These are phyloP conservation scores for Aegilops speltoides DNA, from an alignment of 176 grass and related monocot species.

Conservation along the genomic window DNA sequence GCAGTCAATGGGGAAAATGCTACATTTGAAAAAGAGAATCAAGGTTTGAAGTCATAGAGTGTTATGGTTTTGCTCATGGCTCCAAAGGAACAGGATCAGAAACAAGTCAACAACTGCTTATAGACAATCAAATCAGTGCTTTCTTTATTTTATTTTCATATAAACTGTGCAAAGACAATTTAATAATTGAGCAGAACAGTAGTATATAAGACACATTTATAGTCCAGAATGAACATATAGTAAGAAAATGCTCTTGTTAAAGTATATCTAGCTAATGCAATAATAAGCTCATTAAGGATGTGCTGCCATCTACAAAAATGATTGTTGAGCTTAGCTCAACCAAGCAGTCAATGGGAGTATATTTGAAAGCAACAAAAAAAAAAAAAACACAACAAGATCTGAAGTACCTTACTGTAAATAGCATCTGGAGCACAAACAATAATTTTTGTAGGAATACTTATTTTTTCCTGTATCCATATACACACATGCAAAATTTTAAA, in stretches of 20 bases:
- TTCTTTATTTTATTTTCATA: conserved; percentile 5
- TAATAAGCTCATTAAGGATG: background rate
- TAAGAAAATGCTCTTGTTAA: background rate
- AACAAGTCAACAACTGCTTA: conserved; percentile 28
- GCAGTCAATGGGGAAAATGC: background rate
- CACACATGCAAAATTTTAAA: background rate
- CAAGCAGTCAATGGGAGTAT: background rate
- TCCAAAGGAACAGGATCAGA: conserved; percentile 46
- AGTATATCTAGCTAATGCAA: background rate
- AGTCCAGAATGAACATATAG: background rate
- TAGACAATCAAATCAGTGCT: conserved; percentile 15
- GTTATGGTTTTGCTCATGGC: conserved; percentile 41
- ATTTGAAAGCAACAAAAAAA: background rate
- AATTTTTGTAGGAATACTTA: background rate
- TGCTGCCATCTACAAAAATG: background rate
- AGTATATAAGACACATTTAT: background rate
- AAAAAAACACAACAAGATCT: no score
- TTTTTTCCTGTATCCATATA: background rate
- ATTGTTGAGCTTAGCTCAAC: background rate
- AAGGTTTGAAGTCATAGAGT: conserved; percentile 32
- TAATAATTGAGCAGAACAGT: background rate
- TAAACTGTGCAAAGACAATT: background rate
- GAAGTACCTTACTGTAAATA: background rate
- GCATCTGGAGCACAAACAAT: no score
- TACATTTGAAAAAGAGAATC: background rate